Base-by-base conservation (phyloP, 2,329 filamentous ascomycete species). In the Clarireedia paspali region DNA sequence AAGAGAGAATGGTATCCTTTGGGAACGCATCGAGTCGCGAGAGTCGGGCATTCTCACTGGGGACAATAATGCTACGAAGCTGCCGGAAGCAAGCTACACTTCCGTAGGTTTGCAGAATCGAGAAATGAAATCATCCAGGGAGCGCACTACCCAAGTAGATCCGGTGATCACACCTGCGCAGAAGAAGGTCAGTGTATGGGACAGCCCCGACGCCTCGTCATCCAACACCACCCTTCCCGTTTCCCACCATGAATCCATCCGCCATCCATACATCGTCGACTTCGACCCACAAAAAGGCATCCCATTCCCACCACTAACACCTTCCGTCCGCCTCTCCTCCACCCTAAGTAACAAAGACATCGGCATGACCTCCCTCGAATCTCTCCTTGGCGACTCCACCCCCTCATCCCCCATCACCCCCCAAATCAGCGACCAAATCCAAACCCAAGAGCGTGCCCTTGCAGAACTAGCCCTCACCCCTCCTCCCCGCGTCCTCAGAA, bases 401-500 rank as follows among this genome's bases (percentile, higher is more conserved):
- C 15, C 20, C 44, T 6, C 4, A 20, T 15, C 44, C 20, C n/a
- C 15, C 6, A 47, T 5, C 17, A 48, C 27, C 46, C 23, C 36
- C 1, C 44, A 38, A 46, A 55, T 49, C 7, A 40, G 27, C 30
- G 45, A 54, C 26, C 52, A 54, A 24, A 12, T 54, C 6, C 45
- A 42, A 24, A 49, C 30, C 17, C 52, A 54, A 42, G 45, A 54
- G 34, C 45, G 36, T 3, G 56, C 62, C 2, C 55, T 61, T 24
- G 27, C 53, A 1, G 51, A 44, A 9, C 60, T 67, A 15, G 15
- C 30, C 7, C 56, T 52, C 9, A 23, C 60, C 3, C 62, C 62
- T 10, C 30, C 45, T 1, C 62, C 65, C 6, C 50, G 46, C 12
- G 56, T 66, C 5, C 39, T 63, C 2, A 62, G 62, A 26, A 58